These are phyloP conservation scores for Penicillium brasilianum DNA, from an alignment of 2,329 filamentous ascomycete species.

Conservation along the genomic window DNA sequence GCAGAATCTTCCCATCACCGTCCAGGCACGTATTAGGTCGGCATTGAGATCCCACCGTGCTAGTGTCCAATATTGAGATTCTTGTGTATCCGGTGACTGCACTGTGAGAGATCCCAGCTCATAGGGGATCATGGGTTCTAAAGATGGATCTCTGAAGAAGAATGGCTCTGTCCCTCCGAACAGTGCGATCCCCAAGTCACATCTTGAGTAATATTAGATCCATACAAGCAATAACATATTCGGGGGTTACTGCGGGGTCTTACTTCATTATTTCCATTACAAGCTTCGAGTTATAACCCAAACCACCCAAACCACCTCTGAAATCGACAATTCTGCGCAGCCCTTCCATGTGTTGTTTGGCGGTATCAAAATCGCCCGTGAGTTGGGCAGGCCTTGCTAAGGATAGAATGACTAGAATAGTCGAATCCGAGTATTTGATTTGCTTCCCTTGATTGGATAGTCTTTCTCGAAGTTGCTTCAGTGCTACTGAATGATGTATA, in stretches of 20 bases:
- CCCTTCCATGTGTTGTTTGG: conserved; percentile 35
- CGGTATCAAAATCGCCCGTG: neutral
- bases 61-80: neutral
- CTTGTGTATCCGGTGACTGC: neutral
- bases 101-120: neutral
- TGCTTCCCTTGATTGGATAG: neutral
- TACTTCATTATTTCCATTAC: conserved; percentile 36
- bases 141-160: conserved; percentile 6
- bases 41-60: neutral
- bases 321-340: conserved; percentile 46
- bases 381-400: conserved; percentile 12
- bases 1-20: conserved; percentile 10
- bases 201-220: neutral
- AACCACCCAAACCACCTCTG: conserved; percentile 42
- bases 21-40: conserved; percentile 4
- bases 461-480: conserved; percentile 9
- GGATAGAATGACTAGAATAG: conserved; percentile 8
- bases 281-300: conserved; percentile 42
- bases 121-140: conserved; percentile 11
- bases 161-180: conserved; percentile 1
- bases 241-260: neutral
- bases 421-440: conserved; percentile 11
- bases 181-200: conserved; percentile 10
- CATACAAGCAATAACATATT: neutral
- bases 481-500: neutral